These are phyloP conservation scores for Clavaria fumosa DNA, from an alignment of 768 basidiomycete species.

Conservation along the genomic window DNA sequence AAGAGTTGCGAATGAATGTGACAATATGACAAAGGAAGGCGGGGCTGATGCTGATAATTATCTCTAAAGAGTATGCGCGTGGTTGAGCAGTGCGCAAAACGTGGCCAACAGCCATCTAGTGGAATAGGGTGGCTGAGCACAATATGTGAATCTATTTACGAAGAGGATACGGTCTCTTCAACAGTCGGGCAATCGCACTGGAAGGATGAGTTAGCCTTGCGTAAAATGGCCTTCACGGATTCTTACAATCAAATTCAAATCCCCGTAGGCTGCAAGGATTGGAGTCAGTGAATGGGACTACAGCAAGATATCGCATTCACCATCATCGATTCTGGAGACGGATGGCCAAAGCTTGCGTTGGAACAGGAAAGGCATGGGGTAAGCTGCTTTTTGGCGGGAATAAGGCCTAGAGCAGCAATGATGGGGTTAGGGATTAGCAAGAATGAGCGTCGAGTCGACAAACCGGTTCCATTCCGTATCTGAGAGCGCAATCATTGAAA, in stretches of 20 bases:
- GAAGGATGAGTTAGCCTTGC: conserved; percentile 9
- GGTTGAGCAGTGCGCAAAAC: conserved; percentile 48
- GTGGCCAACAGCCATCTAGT: conserved; percentile 32
- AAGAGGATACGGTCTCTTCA: conserved; percentile 46
- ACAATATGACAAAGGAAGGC: conserved; percentile 17
- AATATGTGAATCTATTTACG: conserved; percentile 11
- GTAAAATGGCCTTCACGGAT: neutral
- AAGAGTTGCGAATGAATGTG: conserved; percentile 14
- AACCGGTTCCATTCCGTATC: conserved; percentile 81
- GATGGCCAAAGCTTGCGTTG: conserved; percentile 97
- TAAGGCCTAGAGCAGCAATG: conserved; percentile 46
- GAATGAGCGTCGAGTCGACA: conserved; percentile 12
- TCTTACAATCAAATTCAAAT: conserved; percentile 75
- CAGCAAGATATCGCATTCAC: conserved; percentile 28
- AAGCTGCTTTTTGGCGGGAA: conserved; percentile 79
- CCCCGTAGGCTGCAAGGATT: conserved; percentile 59
- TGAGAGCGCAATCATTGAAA: conserved; percentile 52
- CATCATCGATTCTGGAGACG: conserved; percentile 84
- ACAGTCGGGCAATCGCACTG: conserved; percentile 82
- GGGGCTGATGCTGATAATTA: no score
- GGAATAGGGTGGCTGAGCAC: no score
- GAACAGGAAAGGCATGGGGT: conserved; percentile 67
- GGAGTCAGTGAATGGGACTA: conserved; percentile 4
- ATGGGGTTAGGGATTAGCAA: neutral
- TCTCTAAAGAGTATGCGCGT: conserved; percentile 24